Evolutionary conservation across 192 early-diverging fungal genomes (phyloP).

Genomic region (Chytriomyces sp.): DNA sequence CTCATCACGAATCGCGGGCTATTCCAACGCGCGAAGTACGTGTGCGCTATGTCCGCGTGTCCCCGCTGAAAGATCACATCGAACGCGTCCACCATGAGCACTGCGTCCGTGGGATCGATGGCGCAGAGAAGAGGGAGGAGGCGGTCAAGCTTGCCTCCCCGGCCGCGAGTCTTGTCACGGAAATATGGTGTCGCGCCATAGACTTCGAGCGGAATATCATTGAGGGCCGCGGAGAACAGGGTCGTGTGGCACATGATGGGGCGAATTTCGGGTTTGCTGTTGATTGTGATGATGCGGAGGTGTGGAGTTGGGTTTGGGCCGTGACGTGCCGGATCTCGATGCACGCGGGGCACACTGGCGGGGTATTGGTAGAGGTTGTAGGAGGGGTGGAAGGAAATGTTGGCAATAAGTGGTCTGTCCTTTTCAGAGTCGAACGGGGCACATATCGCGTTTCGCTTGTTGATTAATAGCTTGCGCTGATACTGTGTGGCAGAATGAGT

Average conservation of each 20-base stretch:
- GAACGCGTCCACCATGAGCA: constrained; percentile 1
- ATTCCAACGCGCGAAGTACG: background rate
- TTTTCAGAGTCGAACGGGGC: too few species aligned
- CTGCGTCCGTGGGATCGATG: background rate
- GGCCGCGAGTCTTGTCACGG: background rate
- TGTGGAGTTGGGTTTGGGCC: background rate
- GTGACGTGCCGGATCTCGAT: too few species aligned
- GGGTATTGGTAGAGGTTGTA: too few species aligned
- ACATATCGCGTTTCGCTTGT: too few species aligned
- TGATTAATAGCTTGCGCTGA: too few species aligned
- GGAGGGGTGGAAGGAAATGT: too few species aligned
- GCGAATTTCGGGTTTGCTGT: background rate
- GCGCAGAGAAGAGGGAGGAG: background rate
- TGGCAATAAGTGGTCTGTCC: too few species aligned
- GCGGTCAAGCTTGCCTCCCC: background rate
- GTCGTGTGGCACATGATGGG: background rate
- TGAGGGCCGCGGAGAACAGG: background rate
- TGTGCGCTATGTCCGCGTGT: background rate
- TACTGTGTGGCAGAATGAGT: too few species aligned
- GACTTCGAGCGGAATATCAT: constrained; percentile 1
- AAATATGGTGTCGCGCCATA: background rate
- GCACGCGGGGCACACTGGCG: too few species aligned
- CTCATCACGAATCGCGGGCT: background rate
- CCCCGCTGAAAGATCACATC: background rate
- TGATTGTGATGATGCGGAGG: background rate